Evolutionary conservation across 768 basidiomycete species (phyloP), one percentile per base, ranked within the genome.

Genomic region (Clavulina sp.): DNA sequence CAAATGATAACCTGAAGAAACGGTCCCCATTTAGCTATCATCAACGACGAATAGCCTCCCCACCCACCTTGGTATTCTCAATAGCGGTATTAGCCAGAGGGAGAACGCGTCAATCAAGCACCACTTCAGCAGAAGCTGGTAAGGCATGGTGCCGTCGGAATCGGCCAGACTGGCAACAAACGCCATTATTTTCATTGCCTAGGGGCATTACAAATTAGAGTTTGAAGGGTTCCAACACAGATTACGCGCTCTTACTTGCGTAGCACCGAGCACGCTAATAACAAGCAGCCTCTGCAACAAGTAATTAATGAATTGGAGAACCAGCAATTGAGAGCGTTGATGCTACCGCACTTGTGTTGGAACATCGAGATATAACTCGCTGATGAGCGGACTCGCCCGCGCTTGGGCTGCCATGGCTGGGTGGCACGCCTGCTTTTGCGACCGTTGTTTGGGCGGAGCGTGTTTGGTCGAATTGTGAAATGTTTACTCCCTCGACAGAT

Each of bases 101-200:
- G 60, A 60, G 4, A 51, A 21, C 0, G 61, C 48, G 51, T 68
- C 67, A 24, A 62, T 19, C 34, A 58, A 5, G 16, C 54, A 54
- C 65, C 67, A 68, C 54, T 44, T 63, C 48, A 77, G 63, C n/a
- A 81, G 67, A 65, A 52, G 64, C 68, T 60, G 60, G 69, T 66
- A 52, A 70, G 24, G 9, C 13, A 13, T 26, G 1, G 43, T 9
- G 13, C 24, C 43, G 43, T 46, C 43, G 26, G 13, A 24, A 9
- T 46, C 43, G 9, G 26, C 43, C 9, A 46, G 13, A 24, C 16
- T 16, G 26, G 43, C 24, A 46, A 28, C 9, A 46, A 46, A 46
- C 24, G 13, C 13, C 13, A 9, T 24, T 16, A 46, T 16, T 24
- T 46, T 46, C 13, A 46, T 46, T 28, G 43, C 43, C 43, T 46